Conservation (phyloP, 2,329 filamentous ascomycete species). For the Hypoxylon rubiginosum region DNA sequence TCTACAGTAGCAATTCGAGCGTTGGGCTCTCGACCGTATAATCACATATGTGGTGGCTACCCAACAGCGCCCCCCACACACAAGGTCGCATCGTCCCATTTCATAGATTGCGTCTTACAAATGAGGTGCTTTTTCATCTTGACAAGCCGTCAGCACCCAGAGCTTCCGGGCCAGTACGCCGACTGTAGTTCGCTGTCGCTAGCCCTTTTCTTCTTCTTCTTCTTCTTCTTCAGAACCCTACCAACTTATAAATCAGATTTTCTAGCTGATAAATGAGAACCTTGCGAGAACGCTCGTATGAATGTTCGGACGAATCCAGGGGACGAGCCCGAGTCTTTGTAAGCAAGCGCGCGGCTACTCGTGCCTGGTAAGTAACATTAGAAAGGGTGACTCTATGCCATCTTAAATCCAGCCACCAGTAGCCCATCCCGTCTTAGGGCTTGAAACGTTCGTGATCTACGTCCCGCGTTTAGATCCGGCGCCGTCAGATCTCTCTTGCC, state of each 20-base stretch:
- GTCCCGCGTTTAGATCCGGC: conserved; percentile 25
- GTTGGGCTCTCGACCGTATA: conserved; percentile 22
- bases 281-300: neutral
- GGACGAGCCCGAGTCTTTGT: conserved; percentile 3
- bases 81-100: conserved; percentile 31
- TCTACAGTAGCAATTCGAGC: conserved; percentile 3
- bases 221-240: neutral
- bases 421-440: neutral
- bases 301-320: neutral
- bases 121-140: conserved; percentile 11
- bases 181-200: neutral
- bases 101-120: conserved; percentile 24
- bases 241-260: conserved; percentile 21
- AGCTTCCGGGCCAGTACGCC: neutral
- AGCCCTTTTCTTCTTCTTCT: neutral
- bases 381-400: neutral
- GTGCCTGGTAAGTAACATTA: neutral
- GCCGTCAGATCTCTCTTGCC: conserved; percentile 31
- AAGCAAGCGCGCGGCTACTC: conserved; percentile 7
- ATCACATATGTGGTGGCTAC: conserved; percentile 28
- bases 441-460: conserved; percentile 18
- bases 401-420: neutral
- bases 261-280: conserved; percentile 18
- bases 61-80: conserved; percentile 33
- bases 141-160: conserved; percentile 5